Evolutionary conservation across 2,329 filamentous ascomycete species (phyloP), one percentile per base, ranked within the genome.

Genomic region (Hypoxylon sp.): DNA sequence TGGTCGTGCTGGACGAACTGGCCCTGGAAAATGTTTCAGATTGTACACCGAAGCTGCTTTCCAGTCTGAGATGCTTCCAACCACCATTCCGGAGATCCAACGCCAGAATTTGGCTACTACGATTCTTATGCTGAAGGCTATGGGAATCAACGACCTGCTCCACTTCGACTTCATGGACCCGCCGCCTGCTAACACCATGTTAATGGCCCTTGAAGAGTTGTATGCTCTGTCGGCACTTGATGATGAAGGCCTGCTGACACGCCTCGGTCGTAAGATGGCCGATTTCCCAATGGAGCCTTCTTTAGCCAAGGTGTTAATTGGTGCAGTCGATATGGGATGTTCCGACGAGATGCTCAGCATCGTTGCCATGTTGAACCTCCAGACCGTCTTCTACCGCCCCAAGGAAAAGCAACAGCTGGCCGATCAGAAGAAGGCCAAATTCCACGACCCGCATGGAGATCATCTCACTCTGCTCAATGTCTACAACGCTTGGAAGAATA

Each of bases 161-260:
- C 94, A 97, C 77, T 99, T 99, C 76, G 95, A 98, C 81, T 99
- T 99, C 76, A 98, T 99, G 95, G 96, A 99, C 76, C 94, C 96
- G 0, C 96, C 96, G 0, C 96, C 96, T 0, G 96, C 96, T 31
- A 98, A 98, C 76, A 98, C 96, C 11, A 98, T 98, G 94, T 87
- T 99, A 70, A 97, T 94, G 54, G 96, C 96, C 0, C 84, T 99
- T 3, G 97, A 99, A 81, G 96, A 98, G 78, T 85, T 99, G 0
- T 99, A 99, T 77, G 94, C 94, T 0, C 84, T 99, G 10, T 94
- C 92, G 3, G 95, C 95, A 0, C 85, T 99, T 0, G 96, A 99
- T 71, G 95, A 99, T 75, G 96, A 99, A 85, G 96, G 96, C 13
- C 86, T 99, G 0, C 84, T 99, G 1, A 99, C 96, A 0, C 90